Percentiles rank a stretch among this genome's conserved stretches.
phyloP scores from a whole-genome alignment of 371 early-diverging fungal genomes.

The Haplosporangium sp. region DNA sequence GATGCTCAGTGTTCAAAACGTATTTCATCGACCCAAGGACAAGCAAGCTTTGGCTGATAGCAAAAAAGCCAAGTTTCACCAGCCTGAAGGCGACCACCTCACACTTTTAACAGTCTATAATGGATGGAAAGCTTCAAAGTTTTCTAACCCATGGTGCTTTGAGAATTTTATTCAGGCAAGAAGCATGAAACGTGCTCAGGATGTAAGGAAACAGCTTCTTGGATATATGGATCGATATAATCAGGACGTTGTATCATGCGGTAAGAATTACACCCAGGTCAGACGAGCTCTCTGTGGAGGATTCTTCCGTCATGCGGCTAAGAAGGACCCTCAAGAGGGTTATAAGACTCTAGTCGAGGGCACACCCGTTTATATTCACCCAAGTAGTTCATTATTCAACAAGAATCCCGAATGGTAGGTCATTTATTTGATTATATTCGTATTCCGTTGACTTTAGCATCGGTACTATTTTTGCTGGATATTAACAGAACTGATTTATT shows the following conservation, averaged over 20 bases:
- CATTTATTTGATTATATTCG: background rate
- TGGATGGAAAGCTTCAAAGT: slow-evolving; percentile 90
- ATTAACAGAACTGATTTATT: no score
- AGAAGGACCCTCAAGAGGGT: slow-evolving; percentile 97
- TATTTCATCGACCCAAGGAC: slow-evolving; percentile 97
- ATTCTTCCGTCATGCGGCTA: slow-evolving; percentile 96
- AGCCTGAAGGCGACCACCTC: slow-evolving; percentile 97
- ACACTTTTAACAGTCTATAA: slow-evolving; percentile 97
- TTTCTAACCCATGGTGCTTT: slow-evolving; percentile 95
- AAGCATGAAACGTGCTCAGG: slow-evolving; percentile 89
- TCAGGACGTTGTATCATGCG: slow-evolving; percentile 94
- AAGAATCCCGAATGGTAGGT: slow-evolving; percentile 93
- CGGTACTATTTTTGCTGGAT: no score
- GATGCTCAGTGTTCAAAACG: slow-evolving; percentile 94
- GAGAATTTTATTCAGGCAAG: slow-evolving; percentile 96
- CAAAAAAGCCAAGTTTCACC: slow-evolving; percentile 97
- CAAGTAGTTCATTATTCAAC: slow-evolving; percentile 94
- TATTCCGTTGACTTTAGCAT: no score
- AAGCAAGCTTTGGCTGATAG: slow-evolving; percentile 95
- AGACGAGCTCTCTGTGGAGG: slow-evolving; percentile 92
- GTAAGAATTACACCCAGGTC: slow-evolving; percentile 91
- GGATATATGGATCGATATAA: slow-evolving; percentile 97
- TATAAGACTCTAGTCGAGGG: slow-evolving; percentile 97
- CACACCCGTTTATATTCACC: slow-evolving; percentile 97
- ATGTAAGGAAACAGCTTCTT: slow-evolving; percentile 95